Conservation (phyloP, 768 basidiomycete species). For the Leccinum sublutescens region DNA sequence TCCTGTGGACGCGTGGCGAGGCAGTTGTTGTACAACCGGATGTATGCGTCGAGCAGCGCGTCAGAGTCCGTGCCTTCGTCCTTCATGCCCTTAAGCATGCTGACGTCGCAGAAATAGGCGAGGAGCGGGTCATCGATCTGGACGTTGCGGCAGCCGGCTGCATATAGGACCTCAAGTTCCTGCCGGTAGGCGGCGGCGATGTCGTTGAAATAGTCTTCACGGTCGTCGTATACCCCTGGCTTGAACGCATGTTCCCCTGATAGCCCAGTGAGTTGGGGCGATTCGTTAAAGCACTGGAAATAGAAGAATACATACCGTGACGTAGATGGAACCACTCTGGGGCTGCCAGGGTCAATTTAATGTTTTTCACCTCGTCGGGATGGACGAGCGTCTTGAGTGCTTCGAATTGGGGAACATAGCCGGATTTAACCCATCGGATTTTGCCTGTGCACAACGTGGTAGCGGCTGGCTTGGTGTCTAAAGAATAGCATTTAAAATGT, state of each 20-base stretch:
- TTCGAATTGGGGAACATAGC: conserved; percentile 64
- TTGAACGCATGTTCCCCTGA: conserved; percentile 25
- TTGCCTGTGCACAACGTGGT: conserved; percentile 47
- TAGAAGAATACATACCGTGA: conserved; percentile 38
- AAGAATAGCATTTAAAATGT: not conserved
- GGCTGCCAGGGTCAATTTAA: conserved; percentile 71
- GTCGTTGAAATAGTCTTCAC: conserved; percentile 48
- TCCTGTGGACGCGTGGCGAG: conserved; percentile 38
- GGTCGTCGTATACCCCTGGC: conserved; percentile 17
- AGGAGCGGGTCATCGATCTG: conserved; percentile 50
- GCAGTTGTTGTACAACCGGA: conserved; percentile 39
- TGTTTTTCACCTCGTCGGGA: conserved; percentile 58
- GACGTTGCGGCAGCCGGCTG: conserved; percentile 41
- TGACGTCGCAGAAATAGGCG: conserved; percentile 65
- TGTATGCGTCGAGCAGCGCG: conserved; percentile 61
- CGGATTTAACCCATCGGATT: conserved; percentile 58
- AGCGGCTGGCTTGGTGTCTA: conserved; percentile 21
- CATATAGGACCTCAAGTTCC: conserved; percentile 46
- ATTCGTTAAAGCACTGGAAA: not conserved
- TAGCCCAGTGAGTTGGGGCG: not conserved
- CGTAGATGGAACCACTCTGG: conserved; percentile 73
- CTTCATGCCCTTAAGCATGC: conserved; percentile 55
- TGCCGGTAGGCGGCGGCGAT: conserved; percentile 45
- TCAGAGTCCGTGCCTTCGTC: conserved; percentile 59
- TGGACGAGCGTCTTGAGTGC: conserved; percentile 56